Percentiles rank a stretch among this genome's conserved stretches.
Evolutionary conservation across 1,139 yeast genomes (phyloP).

Genomic region (Saccharomyces hybrid): DNA sequence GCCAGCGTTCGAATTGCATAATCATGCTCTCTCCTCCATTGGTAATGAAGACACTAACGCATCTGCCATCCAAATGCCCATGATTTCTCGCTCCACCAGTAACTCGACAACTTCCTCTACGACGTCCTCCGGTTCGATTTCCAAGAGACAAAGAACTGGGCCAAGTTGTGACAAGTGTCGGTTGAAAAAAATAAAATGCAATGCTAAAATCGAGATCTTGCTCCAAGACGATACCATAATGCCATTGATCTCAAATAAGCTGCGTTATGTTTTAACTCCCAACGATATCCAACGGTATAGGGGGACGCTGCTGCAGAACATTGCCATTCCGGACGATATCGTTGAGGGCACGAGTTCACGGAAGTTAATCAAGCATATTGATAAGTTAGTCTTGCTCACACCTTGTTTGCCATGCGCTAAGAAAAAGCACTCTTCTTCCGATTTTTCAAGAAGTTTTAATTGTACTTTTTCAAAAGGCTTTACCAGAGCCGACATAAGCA

Average conservation of each 20-base stretch:
- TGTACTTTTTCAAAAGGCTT: slow-evolving; percentile 26
- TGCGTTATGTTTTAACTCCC: slow-evolving; percentile 17
- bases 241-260: slow-evolving; percentile 8
- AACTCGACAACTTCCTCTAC: neutral
- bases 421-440: too few relatives aligned
- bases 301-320: slow-evolving; percentile 5
- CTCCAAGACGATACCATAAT: slow-evolving; percentile 20
- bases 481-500: slow-evolving; percentile 27
- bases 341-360: neutral
- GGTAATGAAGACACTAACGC: neutral
- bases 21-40: neutral
- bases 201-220: slow-evolving; percentile 48
- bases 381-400: slow-evolving; percentile 25
- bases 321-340: slow-evolving; percentile 4
- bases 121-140: neutral
- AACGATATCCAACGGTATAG: slow-evolving; percentile 11
- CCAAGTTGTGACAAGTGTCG: slow-evolving; percentile 74
- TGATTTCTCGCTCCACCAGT: neutral
- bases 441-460: too few relatives aligned
- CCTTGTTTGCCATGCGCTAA: slow-evolving; percentile 30
- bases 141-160: slow-evolving; percentile 57
- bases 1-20: neutral
- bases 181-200: slow-evolving; percentile 64
- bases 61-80: neutral
- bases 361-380: slow-evolving; percentile 25